phyloP scores from a whole-genome alignment of 306 rosid species.

The Prunus padus region DNA sequence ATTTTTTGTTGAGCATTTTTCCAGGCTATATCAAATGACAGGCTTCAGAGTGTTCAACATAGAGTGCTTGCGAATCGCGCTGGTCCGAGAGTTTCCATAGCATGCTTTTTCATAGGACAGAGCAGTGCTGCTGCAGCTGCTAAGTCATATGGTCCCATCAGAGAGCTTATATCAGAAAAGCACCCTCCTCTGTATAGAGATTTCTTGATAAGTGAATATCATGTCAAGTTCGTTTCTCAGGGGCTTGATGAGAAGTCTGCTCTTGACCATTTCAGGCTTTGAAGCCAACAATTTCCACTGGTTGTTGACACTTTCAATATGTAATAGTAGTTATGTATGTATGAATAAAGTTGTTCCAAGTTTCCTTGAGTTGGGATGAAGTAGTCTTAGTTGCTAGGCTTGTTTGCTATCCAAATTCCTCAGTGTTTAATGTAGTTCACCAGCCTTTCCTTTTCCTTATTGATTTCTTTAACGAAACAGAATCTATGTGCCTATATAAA shows the following conservation, averaged over 20 bases:
- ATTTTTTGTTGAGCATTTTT: not conserved
- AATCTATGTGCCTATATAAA: too few relatives aligned
- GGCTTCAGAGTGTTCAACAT: slow-evolving; percentile 48
- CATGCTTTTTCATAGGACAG: slow-evolving; percentile 31
- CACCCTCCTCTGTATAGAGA: slow-evolving; percentile 36
- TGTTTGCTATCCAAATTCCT: too few relatives aligned
- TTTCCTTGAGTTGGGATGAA: too few relatives aligned
- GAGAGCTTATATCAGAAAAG: slow-evolving; percentile 44
- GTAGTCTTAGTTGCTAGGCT: too few relatives aligned
- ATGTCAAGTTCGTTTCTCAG: slow-evolving; percentile 28
- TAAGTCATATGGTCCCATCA: slow-evolving; percentile 42
- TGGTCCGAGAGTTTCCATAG: slow-evolving; percentile 43
- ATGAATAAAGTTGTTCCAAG: too few relatives aligned
- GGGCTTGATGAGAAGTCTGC: slow-evolving; percentile 49
- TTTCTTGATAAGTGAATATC: slow-evolving; percentile 33
- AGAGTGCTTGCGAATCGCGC: slow-evolving; percentile 36
- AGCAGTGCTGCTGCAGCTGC: not conserved
- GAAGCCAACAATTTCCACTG: not conserved
- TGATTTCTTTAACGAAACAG: too few relatives aligned
- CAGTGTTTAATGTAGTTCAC: too few relatives aligned
- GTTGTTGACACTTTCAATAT: not conserved
- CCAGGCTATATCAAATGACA: slow-evolving; percentile 47
- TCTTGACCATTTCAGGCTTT: slow-evolving; percentile 30
- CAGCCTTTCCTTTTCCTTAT: too few relatives aligned
- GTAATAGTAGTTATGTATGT: too few relatives aligned